Base-by-base conservation (phyloP, 495 filamentous ascomycete genomes). In the Penicillium dipodomyicola region DNA sequence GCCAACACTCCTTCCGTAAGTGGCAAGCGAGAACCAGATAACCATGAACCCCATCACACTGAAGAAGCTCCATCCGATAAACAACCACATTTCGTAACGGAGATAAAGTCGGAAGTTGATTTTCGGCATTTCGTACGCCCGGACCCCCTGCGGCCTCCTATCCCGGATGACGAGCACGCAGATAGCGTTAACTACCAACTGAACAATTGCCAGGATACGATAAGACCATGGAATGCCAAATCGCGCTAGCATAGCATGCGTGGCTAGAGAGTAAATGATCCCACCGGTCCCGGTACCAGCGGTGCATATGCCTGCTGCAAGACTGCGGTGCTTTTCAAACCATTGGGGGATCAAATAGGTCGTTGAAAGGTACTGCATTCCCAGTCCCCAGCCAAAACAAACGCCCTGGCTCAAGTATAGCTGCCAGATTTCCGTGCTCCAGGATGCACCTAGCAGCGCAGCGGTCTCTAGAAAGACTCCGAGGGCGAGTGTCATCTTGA, bases 401-500 rank as follows among this genome's bases (percentile, higher is more conserved):
- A 91, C 60, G 4, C 88, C 89, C 63, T 92, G 88, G 46, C 78
- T 82, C 2, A 94, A 78, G 48, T 89, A 83, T 5, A 89, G 75
- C 35, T 89, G 87, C 84, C 85, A 90, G 54, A 84, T 77, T 29
- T 80, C 60, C n/a, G 69, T 79, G 6, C 82, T 75, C 52, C 87
- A 90, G 0, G 83, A 87, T 1, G 85, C 84, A 0, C 76, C 74
- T 48, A 90, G 74, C 56, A 87, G 79, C 0, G 78, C 78, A 17
- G 71, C 65, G 0, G 77, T 80, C 48, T 84, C 76, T 27, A 90
- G 60, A 0, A 80, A 49, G 29, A 79, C 72, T 0, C 87, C 87
- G 11, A 33, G 11, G 11, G 30, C 23, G 23, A 25, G 23, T 25
- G 23, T 25, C 4, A 6, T 25, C 23, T 25, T 25, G 5, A 25